These are phyloP conservation scores for Talaromyces sp. DNA, from an alignment of 2,329 filamentous ascomycete genomes.

Conservation along the genomic window DNA sequence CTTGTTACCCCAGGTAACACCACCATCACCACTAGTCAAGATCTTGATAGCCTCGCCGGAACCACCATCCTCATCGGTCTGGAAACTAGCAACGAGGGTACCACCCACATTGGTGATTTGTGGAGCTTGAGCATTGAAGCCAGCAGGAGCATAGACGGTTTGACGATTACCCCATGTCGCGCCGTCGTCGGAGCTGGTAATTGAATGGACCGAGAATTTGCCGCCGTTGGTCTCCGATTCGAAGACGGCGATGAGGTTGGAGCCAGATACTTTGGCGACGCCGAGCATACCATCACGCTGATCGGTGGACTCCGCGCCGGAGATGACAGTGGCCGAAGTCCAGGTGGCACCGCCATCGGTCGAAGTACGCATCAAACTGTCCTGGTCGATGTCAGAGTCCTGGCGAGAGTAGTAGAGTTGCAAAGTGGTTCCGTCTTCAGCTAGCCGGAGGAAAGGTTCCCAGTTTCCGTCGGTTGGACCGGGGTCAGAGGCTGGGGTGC, in stretches of 20 bases:
- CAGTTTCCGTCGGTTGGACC: conserved; percentile 8
- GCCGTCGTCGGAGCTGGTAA: conserved; percentile 9
- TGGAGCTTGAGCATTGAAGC: conserved; percentile 7
- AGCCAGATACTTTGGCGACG: neutral
- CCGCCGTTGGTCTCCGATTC: conserved; percentile 2
- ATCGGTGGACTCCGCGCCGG: neutral
- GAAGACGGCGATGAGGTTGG: conserved; percentile 9
- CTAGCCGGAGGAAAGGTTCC: conserved; percentile 14
- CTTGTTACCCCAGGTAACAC: conserved; percentile 9
- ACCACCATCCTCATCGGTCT: conserved; percentile 10
- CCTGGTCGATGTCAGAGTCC: conserved; percentile 6
- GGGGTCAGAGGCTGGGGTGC: neutral
- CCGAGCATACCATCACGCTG: conserved; percentile 12
- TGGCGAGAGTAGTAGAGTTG: conserved; percentile 14
- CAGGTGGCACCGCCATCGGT: conserved; percentile 9
- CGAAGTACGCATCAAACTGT: conserved; percentile 13
- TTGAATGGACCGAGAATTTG: conserved; percentile 8
- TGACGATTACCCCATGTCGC: conserved; percentile 9
- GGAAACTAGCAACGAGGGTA: conserved; percentile 10
- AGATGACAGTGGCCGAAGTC: conserved; percentile 3
- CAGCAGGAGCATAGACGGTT: conserved; percentile 3
- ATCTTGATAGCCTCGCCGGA: conserved; percentile 1
- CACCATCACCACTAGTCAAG: conserved; percentile 9
- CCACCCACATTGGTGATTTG: conserved; percentile 11
- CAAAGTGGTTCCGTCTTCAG: neutral